These are phyloP conservation scores for Hapsidospora chrysogenum DNA, from an alignment of 495 filamentous ascomycete species.

Conservation along the genomic window DNA sequence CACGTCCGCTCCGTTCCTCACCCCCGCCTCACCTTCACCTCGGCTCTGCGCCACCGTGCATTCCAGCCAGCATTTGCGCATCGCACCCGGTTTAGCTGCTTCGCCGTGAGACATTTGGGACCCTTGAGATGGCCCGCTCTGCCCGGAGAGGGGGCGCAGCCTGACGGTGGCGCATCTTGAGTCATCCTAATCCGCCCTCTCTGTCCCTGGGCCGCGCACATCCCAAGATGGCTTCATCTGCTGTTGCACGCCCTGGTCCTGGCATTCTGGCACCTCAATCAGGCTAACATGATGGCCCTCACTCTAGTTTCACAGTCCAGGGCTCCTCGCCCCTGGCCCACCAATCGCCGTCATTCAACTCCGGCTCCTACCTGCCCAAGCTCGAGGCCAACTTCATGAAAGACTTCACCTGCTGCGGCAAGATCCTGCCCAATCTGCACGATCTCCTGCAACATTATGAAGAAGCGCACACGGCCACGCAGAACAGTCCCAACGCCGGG, in stretches of 20 bases:
- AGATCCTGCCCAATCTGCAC: constrained; percentile 75
- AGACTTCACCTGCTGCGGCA: constrained; percentile 86
- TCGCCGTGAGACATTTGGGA: neutral
- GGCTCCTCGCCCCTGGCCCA: constrained; percentile 83
- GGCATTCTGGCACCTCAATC: no score
- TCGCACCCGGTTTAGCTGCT: no score
- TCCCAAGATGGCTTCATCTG: neutral
- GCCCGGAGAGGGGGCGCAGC: no score
- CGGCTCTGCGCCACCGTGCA: neutral
- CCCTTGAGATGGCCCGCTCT: neutral
- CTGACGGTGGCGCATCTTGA: neutral
- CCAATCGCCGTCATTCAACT: constrained; percentile 90
- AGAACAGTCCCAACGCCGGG: constrained; percentile 10
- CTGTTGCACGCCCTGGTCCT: no score
- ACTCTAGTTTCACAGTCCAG: constrained; percentile 91
- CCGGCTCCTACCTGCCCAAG: constrained; percentile 93
- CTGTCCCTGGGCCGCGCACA: neutral
- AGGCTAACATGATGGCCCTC: no score
- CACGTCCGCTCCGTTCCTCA: constrained; percentile 2
- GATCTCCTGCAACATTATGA: constrained; percentile 95
- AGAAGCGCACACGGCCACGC: constrained; percentile 54
- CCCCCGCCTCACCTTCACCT: neutral
- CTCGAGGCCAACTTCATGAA: constrained; percentile 94
- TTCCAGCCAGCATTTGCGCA: no score
- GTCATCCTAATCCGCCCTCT: neutral